Evolutionary conservation across 305 asterid genomes (phyloP).

Genomic region (Fraxinus floribunda): DNA sequence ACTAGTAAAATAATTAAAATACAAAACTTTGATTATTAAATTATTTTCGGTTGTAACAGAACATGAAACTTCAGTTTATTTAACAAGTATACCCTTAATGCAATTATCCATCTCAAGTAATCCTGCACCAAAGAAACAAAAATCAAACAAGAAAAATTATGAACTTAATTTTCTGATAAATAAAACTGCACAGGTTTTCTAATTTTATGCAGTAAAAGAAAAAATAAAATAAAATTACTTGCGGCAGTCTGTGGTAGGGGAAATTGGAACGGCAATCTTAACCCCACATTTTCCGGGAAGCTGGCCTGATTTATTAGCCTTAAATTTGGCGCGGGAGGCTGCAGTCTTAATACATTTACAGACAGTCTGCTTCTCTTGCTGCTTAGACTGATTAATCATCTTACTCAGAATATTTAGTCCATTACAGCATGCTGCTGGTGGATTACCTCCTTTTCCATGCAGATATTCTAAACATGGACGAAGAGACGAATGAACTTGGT

Average conservation of each 20-base stretch:
- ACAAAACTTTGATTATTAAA: too few relatives aligned
- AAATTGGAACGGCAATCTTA: conserved; percentile 27
- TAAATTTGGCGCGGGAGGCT: conserved; percentile 35
- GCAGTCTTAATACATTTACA: conserved; percentile 60
- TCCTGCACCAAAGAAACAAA: conserved; percentile 30
- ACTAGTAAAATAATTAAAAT: too few relatives aligned
- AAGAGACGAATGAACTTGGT: conserved; percentile 29
- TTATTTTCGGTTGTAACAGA: neutral
- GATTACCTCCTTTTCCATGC: conserved; percentile 32
- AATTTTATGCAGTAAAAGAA: neutral
- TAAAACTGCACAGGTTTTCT: neutral
- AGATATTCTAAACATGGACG: conserved; percentile 46
- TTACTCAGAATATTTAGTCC: conserved; percentile 32
- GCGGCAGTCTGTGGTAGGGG: conserved; percentile 8
- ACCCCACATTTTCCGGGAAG: conserved; percentile 64
- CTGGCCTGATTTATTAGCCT: conserved; percentile 36
- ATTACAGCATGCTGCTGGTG: conserved; percentile 37
- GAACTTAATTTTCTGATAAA: neutral
- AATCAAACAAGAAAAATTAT: neutral
- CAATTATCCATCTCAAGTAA: conserved; percentile 23
- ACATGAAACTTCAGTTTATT: neutral
- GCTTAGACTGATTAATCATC: conserved; percentile 3
- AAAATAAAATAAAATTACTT: neutral
- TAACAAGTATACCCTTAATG: neutral
- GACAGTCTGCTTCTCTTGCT: conserved; percentile 44